Evolutionary conservation across 352 stramenopile species (phyloP).

Genomic region (Phytophthora tentaculata): DNA sequence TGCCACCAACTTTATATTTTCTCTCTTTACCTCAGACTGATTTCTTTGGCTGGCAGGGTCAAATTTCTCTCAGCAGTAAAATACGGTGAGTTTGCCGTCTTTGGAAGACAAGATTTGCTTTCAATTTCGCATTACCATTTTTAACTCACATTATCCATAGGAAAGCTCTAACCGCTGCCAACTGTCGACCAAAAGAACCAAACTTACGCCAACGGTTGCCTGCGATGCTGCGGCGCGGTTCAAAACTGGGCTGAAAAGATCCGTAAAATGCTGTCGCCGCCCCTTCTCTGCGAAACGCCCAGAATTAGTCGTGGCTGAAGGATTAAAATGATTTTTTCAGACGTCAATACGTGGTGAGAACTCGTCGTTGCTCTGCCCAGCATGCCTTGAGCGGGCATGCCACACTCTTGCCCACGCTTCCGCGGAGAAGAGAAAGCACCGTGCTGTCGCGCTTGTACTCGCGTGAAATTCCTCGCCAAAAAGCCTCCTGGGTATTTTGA

Average conservation of each 20-base stretch:
- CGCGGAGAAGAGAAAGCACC: not conserved
- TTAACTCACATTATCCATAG: not conserved
- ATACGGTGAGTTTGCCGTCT: not conserved
- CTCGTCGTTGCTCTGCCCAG: not conserved
- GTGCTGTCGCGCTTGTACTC: not conserved
- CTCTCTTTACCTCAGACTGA: too few species aligned
- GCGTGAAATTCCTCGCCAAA: not conserved
- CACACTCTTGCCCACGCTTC: not conserved
- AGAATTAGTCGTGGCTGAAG: constrained; percentile 2
- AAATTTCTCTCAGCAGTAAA: too few species aligned
- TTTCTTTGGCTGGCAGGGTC: too few species aligned
- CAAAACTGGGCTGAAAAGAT: not conserved
- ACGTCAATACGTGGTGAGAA: not conserved
- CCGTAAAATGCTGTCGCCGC: not conserved
- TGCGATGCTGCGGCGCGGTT: not conserved
- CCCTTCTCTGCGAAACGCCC: constrained; percentile 3
- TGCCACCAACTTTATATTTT: too few species aligned
- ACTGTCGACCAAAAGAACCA: not conserved
- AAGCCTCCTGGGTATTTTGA: constrained; percentile 10
- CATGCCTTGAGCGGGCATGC: not conserved
- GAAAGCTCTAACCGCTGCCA: too few species aligned
- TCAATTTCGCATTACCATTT: not conserved
- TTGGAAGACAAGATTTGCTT: too few species aligned
- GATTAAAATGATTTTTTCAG: constrained; percentile 3
- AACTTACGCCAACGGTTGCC: not conserved